A percentile compares a stretch with the other conserved stretches of the same genome.
Evolutionary conservation across 2,329 filamentous ascomycete species (phyloP).

Genomic region (Arthrobotrys entomopaga): DNA sequence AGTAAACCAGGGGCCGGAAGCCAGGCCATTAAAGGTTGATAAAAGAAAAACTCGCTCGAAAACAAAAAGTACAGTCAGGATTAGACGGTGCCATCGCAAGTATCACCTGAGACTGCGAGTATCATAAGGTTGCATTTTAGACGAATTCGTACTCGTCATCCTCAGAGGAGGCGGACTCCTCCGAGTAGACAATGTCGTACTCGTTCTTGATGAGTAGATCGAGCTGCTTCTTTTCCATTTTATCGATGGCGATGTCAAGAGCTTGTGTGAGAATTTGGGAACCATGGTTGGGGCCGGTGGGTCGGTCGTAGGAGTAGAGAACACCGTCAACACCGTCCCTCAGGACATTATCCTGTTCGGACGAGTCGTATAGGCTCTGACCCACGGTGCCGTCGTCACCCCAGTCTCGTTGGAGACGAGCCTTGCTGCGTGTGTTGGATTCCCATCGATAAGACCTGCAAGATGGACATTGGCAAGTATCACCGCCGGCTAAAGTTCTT

Average conservation of each 20-base stretch:
- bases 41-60: conserved; percentile 19
- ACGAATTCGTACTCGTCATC: conserved; percentile 55
- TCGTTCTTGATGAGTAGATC: conserved; percentile 59
- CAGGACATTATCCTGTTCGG: conserved; percentile 55
- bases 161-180: conserved; percentile 53
- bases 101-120: background rate
- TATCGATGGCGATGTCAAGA: conserved; percentile 58
- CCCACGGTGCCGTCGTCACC: conserved; percentile 32
- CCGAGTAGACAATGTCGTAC: conserved; percentile 58
- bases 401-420: conserved; percentile 38
- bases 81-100: background rate
- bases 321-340: conserved; percentile 56
- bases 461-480: conserved; percentile 54
- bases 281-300: conserved; percentile 55
- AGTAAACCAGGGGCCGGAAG: conserved; percentile 8
- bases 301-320: conserved; percentile 57
- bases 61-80: conserved; percentile 7
- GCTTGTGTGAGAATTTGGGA: conserved; percentile 57
- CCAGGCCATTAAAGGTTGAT: background rate
- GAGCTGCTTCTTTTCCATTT: conserved; percentile 59
- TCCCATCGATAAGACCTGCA: conserved; percentile 48
- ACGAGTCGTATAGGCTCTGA: conserved; percentile 54
- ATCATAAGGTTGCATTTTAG: conserved; percentile 17
- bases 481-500: conserved; percentile 25
- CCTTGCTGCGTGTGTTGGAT: conserved; percentile 47